These are phyloP conservation scores for Phaeosphaeria sp. DNA, from an alignment of 2,329 filamentous ascomycete genomes.

Conservation along the genomic window DNA sequence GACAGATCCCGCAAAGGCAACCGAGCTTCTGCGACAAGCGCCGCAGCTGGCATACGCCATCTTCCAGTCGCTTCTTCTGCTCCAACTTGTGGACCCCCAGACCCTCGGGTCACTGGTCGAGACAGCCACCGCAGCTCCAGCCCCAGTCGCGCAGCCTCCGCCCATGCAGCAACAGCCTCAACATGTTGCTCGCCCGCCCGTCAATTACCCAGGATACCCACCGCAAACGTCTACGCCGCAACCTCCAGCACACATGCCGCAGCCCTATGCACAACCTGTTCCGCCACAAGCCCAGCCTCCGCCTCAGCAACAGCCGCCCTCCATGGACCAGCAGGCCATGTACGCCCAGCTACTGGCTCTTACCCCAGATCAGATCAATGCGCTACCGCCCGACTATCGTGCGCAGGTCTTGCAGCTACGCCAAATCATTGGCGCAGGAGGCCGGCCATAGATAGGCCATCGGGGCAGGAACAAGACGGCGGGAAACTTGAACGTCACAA, in stretches of 20 bases:
- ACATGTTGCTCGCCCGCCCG: conserved; percentile 37
- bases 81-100: conserved; percentile 87
- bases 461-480: background rate
- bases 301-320: conserved; percentile 17
- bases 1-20: conserved; percentile 80
- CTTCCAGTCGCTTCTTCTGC: conserved; percentile 90
- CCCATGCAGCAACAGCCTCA: conserved; percentile 44
- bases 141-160: conserved; percentile 47
- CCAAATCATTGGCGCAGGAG: conserved; percentile 61
- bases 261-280: conserved; percentile 55
- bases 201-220: conserved; percentile 44
- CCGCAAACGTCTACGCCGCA: conserved; percentile 61
- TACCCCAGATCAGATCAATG: conserved; percentile 79
- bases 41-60: conserved; percentile 94
- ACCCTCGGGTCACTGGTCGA: conserved; percentile 84
- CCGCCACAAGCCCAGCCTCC: conserved; percentile 26
- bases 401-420: conserved; percentile 81
- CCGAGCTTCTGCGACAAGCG: conserved; percentile 83
- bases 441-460: conserved; percentile 14
- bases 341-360: conserved; percentile 83
- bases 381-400: conserved; percentile 75
- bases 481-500: background rate
- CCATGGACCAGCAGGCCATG: conserved; percentile 67
- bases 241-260: conserved; percentile 36
- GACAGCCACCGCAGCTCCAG: conserved; percentile 41